Evolutionary conservation across 2,329 filamentous ascomycete genomes (phyloP).

Genomic region (Metarhizium humberi): DNA sequence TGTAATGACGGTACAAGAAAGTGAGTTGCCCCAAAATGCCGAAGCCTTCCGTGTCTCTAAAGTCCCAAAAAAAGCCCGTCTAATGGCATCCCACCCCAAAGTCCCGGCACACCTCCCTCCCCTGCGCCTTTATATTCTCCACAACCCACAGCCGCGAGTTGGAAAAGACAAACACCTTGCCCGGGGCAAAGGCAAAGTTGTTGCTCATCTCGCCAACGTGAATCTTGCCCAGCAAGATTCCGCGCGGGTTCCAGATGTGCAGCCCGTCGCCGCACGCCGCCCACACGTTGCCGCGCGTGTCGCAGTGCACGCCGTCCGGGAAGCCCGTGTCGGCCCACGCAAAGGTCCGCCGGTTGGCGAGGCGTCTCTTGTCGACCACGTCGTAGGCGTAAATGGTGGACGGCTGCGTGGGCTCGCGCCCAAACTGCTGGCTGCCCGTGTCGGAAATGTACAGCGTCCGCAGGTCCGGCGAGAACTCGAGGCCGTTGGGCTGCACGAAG

Average conservation of each 20-base stretch:
- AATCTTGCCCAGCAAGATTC: slow-evolving; percentile 46
- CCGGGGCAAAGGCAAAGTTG: slow-evolving; percentile 11
- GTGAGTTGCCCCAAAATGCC: no score
- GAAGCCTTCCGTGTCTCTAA: no score
- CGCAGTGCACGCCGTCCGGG: slow-evolving; percentile 52
- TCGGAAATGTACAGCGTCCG: slow-evolving; percentile 46
- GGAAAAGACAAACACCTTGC: slow-evolving; percentile 11
- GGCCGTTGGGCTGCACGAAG: slow-evolving; percentile 45
- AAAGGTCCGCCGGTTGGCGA: slow-evolving; percentile 39
- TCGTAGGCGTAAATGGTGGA: slow-evolving; percentile 8
- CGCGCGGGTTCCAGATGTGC: slow-evolving; percentile 36
- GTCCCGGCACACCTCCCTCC: slow-evolving; percentile 14
- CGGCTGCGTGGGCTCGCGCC: background rate
- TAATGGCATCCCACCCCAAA: slow-evolving; percentile 9
- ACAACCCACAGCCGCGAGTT: slow-evolving; percentile 10
- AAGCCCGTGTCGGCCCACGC: slow-evolving; percentile 44
- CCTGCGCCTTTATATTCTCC: slow-evolving; percentile 10
- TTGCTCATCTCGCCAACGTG: slow-evolving; percentile 14
- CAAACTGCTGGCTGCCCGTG: slow-evolving; percentile 30
- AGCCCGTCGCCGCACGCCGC: slow-evolving; percentile 38
- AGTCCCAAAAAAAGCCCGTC: no score
- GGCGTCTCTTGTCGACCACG: slow-evolving; percentile 3
- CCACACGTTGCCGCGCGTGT: slow-evolving; percentile 46
- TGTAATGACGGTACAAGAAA: no score
- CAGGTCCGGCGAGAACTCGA: slow-evolving; percentile 47